phyloP scores from a whole-genome alignment of 768 basidiomycete genomes.

The Dentipellis fragilis region DNA sequence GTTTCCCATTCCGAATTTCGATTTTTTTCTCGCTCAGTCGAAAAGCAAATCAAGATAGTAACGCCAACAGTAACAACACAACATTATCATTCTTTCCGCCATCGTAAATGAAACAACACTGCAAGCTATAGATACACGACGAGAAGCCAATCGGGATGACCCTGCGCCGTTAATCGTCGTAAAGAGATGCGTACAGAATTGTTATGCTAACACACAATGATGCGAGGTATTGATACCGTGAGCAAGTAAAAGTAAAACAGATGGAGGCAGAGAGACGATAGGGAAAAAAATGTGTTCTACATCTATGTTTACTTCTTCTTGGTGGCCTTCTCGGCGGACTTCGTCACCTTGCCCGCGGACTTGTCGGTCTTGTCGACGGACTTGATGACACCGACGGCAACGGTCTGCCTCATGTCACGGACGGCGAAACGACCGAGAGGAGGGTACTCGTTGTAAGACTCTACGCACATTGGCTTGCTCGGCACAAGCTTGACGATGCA shows the following conservation, averaged over 20 bases:
- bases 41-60: not conserved
- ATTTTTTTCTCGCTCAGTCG: not conserved
- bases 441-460: slow-evolving; percentile 95
- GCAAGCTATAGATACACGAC: slow-evolving; percentile 21
- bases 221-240: slow-evolving; percentile 20
- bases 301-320: slow-evolving; percentile 90
- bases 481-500: slow-evolving; percentile 97
- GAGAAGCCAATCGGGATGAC: slow-evolving; percentile 15
- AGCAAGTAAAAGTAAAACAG: slow-evolving; percentile 31
- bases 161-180: slow-evolving; percentile 18
- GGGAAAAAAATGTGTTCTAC: slow-evolving; percentile 35
- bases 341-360: slow-evolving; percentile 83
- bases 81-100: slow-evolving; percentile 19
- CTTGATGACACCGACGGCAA: slow-evolving; percentile 98
- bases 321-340: slow-evolving; percentile 92
- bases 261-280: slow-evolving; percentile 30
- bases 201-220: slow-evolving; percentile 19
- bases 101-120: slow-evolving; percentile 19
- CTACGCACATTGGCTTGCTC: slow-evolving; percentile 92
- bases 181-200: slow-evolving; percentile 25
- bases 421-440: slow-evolving; percentile 99
- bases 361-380: slow-evolving; percentile 93
- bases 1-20: not conserved
- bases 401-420: slow-evolving; percentile 99
- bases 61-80: slow-evolving; percentile 19